A percentile compares a stretch with the other conserved stretches of the same genome.
These are phyloP conservation scores for Juglanconis juglandina DNA, from an alignment of 2,329 filamentous ascomycete genomes.

Conservation along the genomic window DNA sequence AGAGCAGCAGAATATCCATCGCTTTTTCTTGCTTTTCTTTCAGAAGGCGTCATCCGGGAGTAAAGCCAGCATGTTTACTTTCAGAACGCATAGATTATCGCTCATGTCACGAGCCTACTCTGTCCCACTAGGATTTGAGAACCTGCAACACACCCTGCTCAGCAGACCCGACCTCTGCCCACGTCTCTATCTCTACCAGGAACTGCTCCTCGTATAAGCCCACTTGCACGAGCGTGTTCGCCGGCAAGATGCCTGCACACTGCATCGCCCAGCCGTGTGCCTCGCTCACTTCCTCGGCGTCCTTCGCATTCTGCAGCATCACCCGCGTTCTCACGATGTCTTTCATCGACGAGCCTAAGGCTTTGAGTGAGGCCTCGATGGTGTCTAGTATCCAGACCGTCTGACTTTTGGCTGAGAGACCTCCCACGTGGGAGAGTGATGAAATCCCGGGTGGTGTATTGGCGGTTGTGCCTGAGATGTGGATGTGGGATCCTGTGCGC, in stretches of 20 bases:
- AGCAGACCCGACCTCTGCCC: constrained; percentile 20
- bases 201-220: constrained; percentile 18
- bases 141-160: constrained; percentile 3
- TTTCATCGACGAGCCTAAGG: constrained; percentile 24
- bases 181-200: constrained; percentile 22
- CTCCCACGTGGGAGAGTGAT: constrained; percentile 21
- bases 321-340: constrained; percentile 28
- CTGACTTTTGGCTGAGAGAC: constrained; percentile 24
- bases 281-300: constrained; percentile 25
- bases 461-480: constrained; percentile 31
- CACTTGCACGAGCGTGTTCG: constrained; percentile 19
- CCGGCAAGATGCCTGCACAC: constrained; percentile 20
- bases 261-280: constrained; percentile 28
- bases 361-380: constrained; percentile 24
- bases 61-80: background rate
- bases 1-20: too few species aligned
- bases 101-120: background rate
- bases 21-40: too few species aligned
- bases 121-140: background rate
- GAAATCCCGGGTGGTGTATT: constrained; percentile 20
- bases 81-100: background rate
- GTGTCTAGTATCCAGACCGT: constrained; percentile 28
- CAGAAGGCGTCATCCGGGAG: background rate
- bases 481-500: constrained; percentile 24
- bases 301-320: constrained; percentile 22